Evolutionary conservation across 192 early-diverging fungal genomes (phyloP), one percentile per base, ranked within the genome.

Genomic region (Coemansia sp.): DNA sequence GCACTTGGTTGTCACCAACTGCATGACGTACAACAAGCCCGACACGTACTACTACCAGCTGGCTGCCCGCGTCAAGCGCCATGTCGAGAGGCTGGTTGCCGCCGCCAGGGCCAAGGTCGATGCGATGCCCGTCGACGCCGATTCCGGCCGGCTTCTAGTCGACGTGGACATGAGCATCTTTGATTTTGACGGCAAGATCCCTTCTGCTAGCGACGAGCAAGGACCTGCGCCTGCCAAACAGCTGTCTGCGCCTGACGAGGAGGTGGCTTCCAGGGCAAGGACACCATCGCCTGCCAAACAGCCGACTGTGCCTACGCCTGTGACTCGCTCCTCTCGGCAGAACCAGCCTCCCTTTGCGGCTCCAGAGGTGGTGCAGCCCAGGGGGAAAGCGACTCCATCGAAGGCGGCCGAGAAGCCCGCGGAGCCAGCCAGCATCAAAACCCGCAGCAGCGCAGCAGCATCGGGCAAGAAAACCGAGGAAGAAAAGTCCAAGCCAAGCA

Each of bases 21-120:
- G 78, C 62, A 66, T 70, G 74, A 48, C 36, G 20, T 84, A 84
- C 64, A 84, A 84, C 41, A 68, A 63, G 57, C 78, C 77, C 15
- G 48, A n/a, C 6, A 84, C 78, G 1, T 80, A 80, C 34, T 81
- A 77, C 59, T 75, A 69, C 58, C 67, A 71, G 64, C 33, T 71
- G 42, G 83, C 83, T 0, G 22, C 58, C 8, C 71, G 78, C 2
- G 50, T 84, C 36, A 73, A 70, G 38, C 54, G 65, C 10, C 65
- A 67, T 17, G 45, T 75, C 8, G 73, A 69, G 3, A 48, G 63
- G 14, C 69, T 75, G n/a, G 20, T 80, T 41, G 59, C 48, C 17
- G 49, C 38, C 1, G 77, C 75, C 7, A 49, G 63, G 13, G 38
- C 15, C 9, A 38, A 46, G 20, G 17, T 68, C 0, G 36, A 38